Base-by-base conservation (phyloP, 768 basidiomycete genomes). In the Panaeolus papilionaceus region DNA sequence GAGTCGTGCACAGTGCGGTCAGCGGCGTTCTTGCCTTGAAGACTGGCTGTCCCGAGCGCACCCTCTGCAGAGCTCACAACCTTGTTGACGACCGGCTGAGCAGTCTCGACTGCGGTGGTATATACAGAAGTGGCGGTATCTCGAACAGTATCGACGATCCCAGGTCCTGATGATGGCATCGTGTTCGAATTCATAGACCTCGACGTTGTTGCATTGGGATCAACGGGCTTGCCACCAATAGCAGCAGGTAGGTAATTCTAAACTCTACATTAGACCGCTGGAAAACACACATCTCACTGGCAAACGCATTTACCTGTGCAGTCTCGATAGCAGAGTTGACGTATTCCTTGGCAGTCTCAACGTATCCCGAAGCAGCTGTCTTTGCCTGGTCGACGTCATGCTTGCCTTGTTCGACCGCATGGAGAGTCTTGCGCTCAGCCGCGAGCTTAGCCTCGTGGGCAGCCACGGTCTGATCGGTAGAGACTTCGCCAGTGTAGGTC, bases 331-430 rank as follows among this genome's bases (percentile, higher is more conserved):
- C 73, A 45, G 68, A 68, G 44, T 61, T 65, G 12, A 85, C 87
- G 2, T 86, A 62, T 7, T 73, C 76, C 75, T 85, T 89, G 0
- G 85, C 89, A 70, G 88, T 84, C 26, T 88, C 84, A 6, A 90
- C 75, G 70, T 89, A 89, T 0, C 79, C 79, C 6, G 79, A 78
- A 37, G 84, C 83, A 1, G 81, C 73, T 4, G 80, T 81, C 71
- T 85, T 84, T 0, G 80, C 81, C 12, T 78, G 75, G 7, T 84
- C 81, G 1, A 91, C 80, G 66, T 86, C 83, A 6, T 77, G 75
- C 69, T 86, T 80, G 3, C 89, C 90, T 71, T 91, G 82, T 0
- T 79, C 79, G n/a, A 85, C 87, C 20, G 89, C 90, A 40, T 70
- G 65, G 11, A 88, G 77, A 1, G 85, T 87, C 70, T 79, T 85